Evolutionary conservation across 305 asterid genomes (phyloP).

Genomic region (Solanum chacoense): DNA sequence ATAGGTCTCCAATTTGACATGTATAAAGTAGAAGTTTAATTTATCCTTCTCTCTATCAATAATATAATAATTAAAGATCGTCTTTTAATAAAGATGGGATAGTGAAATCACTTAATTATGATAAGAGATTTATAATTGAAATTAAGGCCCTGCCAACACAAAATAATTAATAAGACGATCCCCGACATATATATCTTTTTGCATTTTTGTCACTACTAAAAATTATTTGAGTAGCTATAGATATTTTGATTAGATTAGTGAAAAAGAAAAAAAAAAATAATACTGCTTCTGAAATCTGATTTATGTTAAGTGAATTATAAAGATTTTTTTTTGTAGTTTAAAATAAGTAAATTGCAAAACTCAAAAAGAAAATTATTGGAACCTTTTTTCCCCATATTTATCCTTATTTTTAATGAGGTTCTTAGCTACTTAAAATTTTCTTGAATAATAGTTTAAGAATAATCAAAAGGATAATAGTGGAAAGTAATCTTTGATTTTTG

Average conservation of each 20-base stretch:
- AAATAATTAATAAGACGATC: not conserved
- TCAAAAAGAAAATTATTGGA: not conserved
- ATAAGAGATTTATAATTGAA: not conserved
- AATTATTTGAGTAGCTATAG: not conserved
- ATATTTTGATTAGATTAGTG: too few relatives aligned
- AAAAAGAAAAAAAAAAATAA: too few relatives aligned
- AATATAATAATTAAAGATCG: not conserved
- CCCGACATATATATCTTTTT: not conserved
- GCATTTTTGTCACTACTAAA: not conserved
- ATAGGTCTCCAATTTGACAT: not conserved
- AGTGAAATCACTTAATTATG: not conserved
- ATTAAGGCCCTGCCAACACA: not conserved
- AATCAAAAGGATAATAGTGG: too few relatives aligned
- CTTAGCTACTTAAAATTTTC: not conserved
- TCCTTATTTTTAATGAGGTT: not conserved
- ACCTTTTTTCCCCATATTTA: not conserved
- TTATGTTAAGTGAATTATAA: too few relatives aligned
- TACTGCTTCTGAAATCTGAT: not conserved
- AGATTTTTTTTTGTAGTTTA: not conserved
- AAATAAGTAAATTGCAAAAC: not conserved
- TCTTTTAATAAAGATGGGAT: not conserved
- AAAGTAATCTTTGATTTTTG: not conserved
- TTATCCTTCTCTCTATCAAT: not conserved
- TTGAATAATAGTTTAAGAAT: too few relatives aligned
- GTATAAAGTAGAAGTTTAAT: not conserved